These are phyloP conservation scores for Coprinellus micaceus DNA, from an alignment of 768 basidiomycete species.

Conservation along the genomic window DNA sequence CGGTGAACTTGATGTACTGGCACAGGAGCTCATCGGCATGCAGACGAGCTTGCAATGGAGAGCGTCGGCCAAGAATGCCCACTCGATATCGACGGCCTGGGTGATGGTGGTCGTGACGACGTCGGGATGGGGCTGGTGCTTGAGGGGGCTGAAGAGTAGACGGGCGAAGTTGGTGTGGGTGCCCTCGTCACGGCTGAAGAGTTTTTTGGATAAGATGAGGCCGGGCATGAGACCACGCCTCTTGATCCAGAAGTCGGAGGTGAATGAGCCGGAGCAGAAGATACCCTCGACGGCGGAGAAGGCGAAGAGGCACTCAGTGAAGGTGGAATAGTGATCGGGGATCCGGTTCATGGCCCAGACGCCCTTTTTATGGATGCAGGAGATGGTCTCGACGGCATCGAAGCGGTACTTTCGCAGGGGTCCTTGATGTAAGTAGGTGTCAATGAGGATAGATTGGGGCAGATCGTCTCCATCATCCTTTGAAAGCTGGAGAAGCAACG, in stretches of 20 bases:
- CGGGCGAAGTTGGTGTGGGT: conserved; percentile 97
- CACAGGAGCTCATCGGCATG: conserved; percentile 89
- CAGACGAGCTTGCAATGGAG: conserved; percentile 84
- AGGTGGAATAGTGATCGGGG: conserved; percentile 66
- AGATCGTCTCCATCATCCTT: conserved; percentile 98
- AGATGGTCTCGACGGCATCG: conserved; percentile 84
- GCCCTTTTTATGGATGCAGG: conserved; percentile 83
- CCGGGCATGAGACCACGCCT: too few species aligned
- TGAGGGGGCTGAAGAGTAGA: conserved; percentile 79
- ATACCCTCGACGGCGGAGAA: conserved; percentile 97
- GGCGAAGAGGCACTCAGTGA: conserved; percentile 85
- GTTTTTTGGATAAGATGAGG: conserved; percentile 92
- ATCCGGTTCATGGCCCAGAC: conserved; percentile 95
- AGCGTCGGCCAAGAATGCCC: conserved; percentile 87
- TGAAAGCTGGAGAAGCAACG: conserved; percentile 99
- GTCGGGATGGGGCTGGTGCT: conserved; percentile 76
- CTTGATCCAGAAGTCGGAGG: conserved; percentile 92
- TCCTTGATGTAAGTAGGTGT: conserved; percentile 86
- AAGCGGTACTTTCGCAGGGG: conserved; percentile 70
- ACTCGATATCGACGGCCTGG: conserved; percentile 83
- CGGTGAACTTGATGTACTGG: conserved; percentile 89
- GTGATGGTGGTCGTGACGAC: conserved; percentile 67
- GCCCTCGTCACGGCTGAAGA: conserved; percentile 93
- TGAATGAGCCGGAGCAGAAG: conserved; percentile 79
- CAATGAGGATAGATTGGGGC: conserved; percentile 96